These are phyloP conservation scores for Mesembryanthemum crystallinum DNA, from an alignment of 148 eudicot species.

Conservation along the genomic window DNA sequence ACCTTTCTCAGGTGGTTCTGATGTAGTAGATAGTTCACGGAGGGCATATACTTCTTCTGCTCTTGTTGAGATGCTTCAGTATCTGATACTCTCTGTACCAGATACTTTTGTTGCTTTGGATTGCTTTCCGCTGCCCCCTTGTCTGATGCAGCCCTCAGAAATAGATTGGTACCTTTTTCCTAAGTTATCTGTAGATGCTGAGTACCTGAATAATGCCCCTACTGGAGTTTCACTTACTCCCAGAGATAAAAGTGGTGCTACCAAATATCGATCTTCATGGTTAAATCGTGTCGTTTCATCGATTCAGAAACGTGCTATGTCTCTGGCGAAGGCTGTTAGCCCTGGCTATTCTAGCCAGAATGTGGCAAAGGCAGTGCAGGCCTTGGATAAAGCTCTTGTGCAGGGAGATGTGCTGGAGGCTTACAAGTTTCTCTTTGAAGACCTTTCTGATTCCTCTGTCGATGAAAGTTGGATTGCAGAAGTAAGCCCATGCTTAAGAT, in stretches of 20 bases:
- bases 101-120: slow-evolving; percentile 96
- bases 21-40: slow-evolving; percentile 65
- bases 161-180: slow-evolving; percentile 44
- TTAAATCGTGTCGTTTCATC: slow-evolving; percentile 65
- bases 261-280: slow-evolving; percentile 53
- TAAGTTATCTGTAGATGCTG: slow-evolving; percentile 42
- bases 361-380: slow-evolving; percentile 75
- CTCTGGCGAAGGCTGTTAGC: slow-evolving; percentile 71
- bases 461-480: slow-evolving; percentile 74
- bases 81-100: slow-evolving; percentile 74
- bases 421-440: slow-evolving; percentile 65
- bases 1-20: slow-evolving; percentile 71
- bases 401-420: slow-evolving; percentile 72
- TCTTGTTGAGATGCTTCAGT: slow-evolving; percentile 87
- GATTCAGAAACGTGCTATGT: slow-evolving; percentile 58
- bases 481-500: slow-evolving; percentile 66
- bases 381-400: slow-evolving; percentile 65
- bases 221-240: slow-evolving; percentile 29
- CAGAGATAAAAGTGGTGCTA: slow-evolving; percentile 44
- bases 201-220: slow-evolving; percentile 35
- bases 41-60: slow-evolving; percentile 71
- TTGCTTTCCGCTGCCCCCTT: slow-evolving; percentile 83
- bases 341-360: slow-evolving; percentile 69
- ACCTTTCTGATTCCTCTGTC: slow-evolving; percentile 49
- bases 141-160: slow-evolving; percentile 40